phyloP scores from a whole-genome alignment of 2,329 filamentous ascomycete genomes.

The Diaporthe batatas region DNA sequence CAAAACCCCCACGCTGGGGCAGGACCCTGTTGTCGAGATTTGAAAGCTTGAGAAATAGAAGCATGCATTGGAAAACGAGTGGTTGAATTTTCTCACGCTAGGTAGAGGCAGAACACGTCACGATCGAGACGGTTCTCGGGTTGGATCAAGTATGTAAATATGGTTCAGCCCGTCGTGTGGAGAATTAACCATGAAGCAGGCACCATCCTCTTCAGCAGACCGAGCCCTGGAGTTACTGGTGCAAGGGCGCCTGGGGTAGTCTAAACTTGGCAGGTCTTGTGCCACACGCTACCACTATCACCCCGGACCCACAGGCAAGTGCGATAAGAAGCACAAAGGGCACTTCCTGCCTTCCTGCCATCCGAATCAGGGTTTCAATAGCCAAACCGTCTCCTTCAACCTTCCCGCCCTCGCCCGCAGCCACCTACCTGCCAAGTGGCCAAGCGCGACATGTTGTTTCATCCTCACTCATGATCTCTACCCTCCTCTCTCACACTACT shows the following conservation, averaged over 20 bases:
- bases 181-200: background rate
- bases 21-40: background rate
- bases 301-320: slow-evolving; percentile 3
- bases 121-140: background rate
- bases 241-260: background rate
- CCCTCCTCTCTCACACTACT: background rate
- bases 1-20: slow-evolving; percentile 6
- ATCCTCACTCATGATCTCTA: slow-evolving; percentile 20
- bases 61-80: background rate
- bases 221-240: background rate
- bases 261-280: background rate
- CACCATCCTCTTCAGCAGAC: background rate
- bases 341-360: slow-evolving; percentile 13
- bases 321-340: slow-evolving; percentile 17
- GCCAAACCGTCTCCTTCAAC: background rate
- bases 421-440: slow-evolving; percentile 22
- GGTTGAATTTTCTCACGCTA: background rate
- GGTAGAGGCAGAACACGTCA: background rate
- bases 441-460: slow-evolving; percentile 39
- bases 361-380: slow-evolving; percentile 40
- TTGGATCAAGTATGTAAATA: background rate
- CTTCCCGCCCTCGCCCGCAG: background rate
- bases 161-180: background rate
- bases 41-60: background rate
- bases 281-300: slow-evolving; percentile 15